A percentile compares a stretch with the other conserved stretches of the same genome.
Evolutionary conservation across 1,284 basidiomycete genomes (phyloP).

Genomic region (Malassezia caprae): DNA sequence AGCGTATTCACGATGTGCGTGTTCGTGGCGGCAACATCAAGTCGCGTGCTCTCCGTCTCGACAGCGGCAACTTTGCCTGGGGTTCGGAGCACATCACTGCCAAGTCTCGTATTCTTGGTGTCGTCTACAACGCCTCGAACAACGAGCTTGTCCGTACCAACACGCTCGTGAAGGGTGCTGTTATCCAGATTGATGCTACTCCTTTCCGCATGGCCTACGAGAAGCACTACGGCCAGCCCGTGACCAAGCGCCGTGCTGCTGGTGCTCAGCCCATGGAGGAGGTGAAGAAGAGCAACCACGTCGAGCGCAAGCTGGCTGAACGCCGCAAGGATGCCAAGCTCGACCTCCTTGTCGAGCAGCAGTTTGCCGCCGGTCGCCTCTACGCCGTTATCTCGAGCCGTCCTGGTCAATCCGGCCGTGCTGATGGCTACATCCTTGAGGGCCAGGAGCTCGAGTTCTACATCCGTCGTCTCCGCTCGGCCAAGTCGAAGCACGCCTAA

Average conservation of each 20-base stretch:
- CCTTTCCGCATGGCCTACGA: constrained; percentile 48
- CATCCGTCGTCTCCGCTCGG: constrained; percentile 39
- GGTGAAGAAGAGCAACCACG: constrained; percentile 36
- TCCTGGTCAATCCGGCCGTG: constrained; percentile 44
- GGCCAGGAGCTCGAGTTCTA: constrained; percentile 47
- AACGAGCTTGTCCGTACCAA: constrained; percentile 49
- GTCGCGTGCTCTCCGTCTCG: constrained; percentile 46
- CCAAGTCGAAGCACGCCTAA: constrained; percentile 38
- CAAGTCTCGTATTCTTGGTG: constrained; percentile 48
- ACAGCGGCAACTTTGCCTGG: constrained; percentile 48
- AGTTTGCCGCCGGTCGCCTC: constrained; percentile 46
- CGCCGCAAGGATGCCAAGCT: constrained; percentile 42
- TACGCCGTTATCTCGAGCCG: constrained; percentile 45
- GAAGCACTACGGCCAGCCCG: constrained; percentile 48
- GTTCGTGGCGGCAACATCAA: constrained; percentile 48
- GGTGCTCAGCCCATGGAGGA: constrained; percentile 32
- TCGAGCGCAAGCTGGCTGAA: constrained; percentile 36
- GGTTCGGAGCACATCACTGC: constrained; percentile 48
- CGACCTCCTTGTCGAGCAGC: constrained; percentile 46
- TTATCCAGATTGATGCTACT: constrained; percentile 47
- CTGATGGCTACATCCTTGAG: constrained; percentile 48
- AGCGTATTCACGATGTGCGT: constrained; percentile 47
- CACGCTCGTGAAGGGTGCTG: constrained; percentile 47
- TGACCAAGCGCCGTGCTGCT: constrained; percentile 44
- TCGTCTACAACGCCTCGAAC: constrained; percentile 49